These are phyloP conservation scores for Globisporangium polare DNA, from an alignment of 352 stramenopile genomes.

Conservation along the genomic window DNA sequence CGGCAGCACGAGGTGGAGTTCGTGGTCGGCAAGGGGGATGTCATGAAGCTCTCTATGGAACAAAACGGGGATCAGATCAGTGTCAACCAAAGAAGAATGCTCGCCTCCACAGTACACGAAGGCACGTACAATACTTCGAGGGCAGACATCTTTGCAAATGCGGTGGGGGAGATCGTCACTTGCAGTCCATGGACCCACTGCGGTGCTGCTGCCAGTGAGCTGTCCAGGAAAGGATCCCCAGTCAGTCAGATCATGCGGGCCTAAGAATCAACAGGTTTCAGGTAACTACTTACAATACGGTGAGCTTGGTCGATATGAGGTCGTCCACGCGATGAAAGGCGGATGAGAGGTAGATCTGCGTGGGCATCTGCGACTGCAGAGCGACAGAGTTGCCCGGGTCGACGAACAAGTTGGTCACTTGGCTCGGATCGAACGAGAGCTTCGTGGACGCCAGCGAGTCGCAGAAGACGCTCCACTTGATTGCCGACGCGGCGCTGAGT, in stretches of 20 bases:
- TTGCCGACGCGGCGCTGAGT: conserved; percentile 24
- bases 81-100: neutral
- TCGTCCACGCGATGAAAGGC: conserved; percentile 29
- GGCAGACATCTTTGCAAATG: conserved; percentile 32
- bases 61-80: conserved; percentile 11
- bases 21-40: conserved; percentile 26
- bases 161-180: conserved; percentile 31
- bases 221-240: neutral
- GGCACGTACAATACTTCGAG: conserved; percentile 41
- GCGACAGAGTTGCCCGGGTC: conserved; percentile 17
- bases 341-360: conserved; percentile 32
- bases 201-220: conserved; percentile 30
- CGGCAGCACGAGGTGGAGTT: conserved; percentile 42
- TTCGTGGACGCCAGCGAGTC: conserved; percentile 11
- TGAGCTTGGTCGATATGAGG: conserved; percentile 36
- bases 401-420: conserved; percentile 29
- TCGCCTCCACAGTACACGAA: neutral
- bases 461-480: conserved; percentile 32
- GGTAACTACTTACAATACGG: conserved; percentile 35
- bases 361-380: conserved; percentile 8
- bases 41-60: conserved; percentile 34
- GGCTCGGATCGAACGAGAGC: conserved; percentile 30
- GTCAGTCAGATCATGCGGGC: too few relatives aligned
- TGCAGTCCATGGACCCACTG: conserved; percentile 28
- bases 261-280: too few relatives aligned